Evolutionary conservation across 2,329 filamentous ascomycete genomes (phyloP).

Genomic region (Microsporum ferrugineum): DNA sequence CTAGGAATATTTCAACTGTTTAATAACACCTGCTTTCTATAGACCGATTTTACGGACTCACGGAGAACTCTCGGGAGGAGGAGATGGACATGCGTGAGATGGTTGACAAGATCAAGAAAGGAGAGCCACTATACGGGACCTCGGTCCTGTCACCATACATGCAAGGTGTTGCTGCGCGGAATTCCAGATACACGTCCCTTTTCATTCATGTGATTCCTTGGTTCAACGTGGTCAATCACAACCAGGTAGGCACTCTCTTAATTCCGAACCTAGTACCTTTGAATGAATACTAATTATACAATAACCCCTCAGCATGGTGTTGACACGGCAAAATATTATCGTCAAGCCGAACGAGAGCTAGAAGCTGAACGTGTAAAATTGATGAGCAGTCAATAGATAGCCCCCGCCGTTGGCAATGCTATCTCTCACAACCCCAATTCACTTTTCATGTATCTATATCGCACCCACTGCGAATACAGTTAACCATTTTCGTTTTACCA

Average conservation of each 20-base stretch:
- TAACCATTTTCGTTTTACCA: constrained; percentile 1
- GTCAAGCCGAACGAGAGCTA: constrained; percentile 84
- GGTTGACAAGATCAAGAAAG: constrained; percentile 89
- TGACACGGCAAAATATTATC: constrained; percentile 97
- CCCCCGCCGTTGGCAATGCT: not conserved
- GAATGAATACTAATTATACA: constrained; percentile 10
- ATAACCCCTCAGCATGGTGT: constrained; percentile 61
- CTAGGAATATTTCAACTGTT: too few species aligned
- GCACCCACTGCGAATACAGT: not conserved
- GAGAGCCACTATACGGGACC: constrained; percentile 77
- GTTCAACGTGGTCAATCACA: constrained; percentile 98
- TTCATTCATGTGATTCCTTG: constrained; percentile 79
- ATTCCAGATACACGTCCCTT: constrained; percentile 80
- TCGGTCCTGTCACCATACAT: constrained; percentile 71
- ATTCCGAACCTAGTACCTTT: not conserved
- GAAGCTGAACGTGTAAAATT: constrained; percentile 56
- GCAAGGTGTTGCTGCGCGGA: constrained; percentile 83
- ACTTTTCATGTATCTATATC: constrained; percentile 8
- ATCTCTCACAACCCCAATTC: not conserved
- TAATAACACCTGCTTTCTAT: constrained; percentile 11
- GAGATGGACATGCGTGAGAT: constrained; percentile 98
- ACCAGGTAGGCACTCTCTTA: constrained; percentile 40
- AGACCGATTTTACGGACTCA: constrained; percentile 95
- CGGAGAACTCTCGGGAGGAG: constrained; percentile 81
- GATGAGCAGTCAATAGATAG: not conserved